Evolutionary conservation across 306 rosid species (phyloP), one percentile per base, ranked within the genome.

Genomic region (Castanospermum australe): DNA sequence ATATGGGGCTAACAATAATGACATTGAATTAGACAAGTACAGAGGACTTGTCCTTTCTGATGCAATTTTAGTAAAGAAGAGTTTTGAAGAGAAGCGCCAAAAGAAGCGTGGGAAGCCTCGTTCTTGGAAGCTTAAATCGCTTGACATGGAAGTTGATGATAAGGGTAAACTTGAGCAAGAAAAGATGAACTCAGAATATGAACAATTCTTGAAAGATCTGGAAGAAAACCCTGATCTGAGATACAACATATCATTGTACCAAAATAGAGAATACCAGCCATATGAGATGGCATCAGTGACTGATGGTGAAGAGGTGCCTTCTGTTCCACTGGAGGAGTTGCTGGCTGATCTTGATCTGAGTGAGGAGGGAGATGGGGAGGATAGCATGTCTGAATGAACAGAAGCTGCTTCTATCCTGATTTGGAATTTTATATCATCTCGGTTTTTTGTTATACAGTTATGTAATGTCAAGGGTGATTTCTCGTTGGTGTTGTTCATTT

Each of bases 141-240:
- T 91, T 72, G 79, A 76, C 18, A 89, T 89, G 93, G 96, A 91
- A 44, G 82, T 85, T 79, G 92, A 91, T 59, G 89, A 84, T 22
- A 87, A 12, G 80, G 74, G 41, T 59, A 90, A 60, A 86, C 56
- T 7, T 36, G 90, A 84, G 1, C 84, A 71, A 68, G 88, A 89
- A 18, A 87, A 87, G 83, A 85, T 28, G 68, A 52, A 82, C 67
- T 67, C 88, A 0, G 96, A 91, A 64, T 91, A 91, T 17, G 91
- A 88, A 78, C 90, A 85, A 64, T 91, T 91, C 83, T 77, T 86
- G 79, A 82, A 64, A 74, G 94, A 89, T 79, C 71, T 92, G 61
- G 97, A 92, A 85, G 92, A 89, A 76, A 88, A 89, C 79, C 88
- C 91, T 42, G 89, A 89, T 24, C 28, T 88, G 85, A 85, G 88